Conservation (phyloP, 257 asterid species). For the Nicotiana tabacum region DNA sequence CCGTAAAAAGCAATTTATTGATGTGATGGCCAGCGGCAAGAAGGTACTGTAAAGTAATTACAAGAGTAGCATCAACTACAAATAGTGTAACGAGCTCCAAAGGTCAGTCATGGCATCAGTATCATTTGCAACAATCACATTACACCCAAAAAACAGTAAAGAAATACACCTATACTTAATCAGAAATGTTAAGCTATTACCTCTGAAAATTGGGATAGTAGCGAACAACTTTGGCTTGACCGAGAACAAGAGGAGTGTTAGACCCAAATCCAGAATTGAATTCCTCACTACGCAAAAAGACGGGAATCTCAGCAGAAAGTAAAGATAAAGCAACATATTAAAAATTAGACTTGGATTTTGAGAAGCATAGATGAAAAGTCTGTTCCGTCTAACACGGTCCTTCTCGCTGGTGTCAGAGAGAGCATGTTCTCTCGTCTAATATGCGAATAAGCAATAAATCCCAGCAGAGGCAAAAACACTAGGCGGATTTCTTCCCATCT, state of each 20-base stretch:
- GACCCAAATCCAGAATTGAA: slow-evolving; percentile 87
- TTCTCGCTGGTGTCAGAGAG: no score
- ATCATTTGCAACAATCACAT: slow-evolving; percentile 1
- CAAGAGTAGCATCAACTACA: neutral
- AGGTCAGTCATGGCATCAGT: neutral
- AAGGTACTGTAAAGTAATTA: neutral
- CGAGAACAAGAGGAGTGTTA: slow-evolving; percentile 78
- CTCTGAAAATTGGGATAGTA: slow-evolving; percentile 71
- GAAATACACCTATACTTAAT: neutral
- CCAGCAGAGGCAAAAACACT: no score
- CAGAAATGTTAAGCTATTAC: slow-evolving; percentile 32
- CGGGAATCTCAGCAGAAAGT: slow-evolving; percentile 19
- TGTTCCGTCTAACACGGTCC: no score
- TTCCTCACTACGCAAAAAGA: slow-evolving; percentile 61
- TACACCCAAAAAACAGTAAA: slow-evolving; percentile 2
- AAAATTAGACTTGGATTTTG: neutral
- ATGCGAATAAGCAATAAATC: no score
- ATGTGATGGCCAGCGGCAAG: slow-evolving; percentile 1
- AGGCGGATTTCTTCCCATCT: no score
- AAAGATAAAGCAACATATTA: slow-evolving; percentile 10
- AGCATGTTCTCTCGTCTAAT: no score
- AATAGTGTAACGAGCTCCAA: neutral
- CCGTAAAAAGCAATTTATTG: neutral
- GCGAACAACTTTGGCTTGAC: slow-evolving; percentile 85
- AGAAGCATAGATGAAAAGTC: no score